Base-by-base conservation (phyloP, 2,329 filamentous ascomycete genomes). In the Aspergillus niger region DNA sequence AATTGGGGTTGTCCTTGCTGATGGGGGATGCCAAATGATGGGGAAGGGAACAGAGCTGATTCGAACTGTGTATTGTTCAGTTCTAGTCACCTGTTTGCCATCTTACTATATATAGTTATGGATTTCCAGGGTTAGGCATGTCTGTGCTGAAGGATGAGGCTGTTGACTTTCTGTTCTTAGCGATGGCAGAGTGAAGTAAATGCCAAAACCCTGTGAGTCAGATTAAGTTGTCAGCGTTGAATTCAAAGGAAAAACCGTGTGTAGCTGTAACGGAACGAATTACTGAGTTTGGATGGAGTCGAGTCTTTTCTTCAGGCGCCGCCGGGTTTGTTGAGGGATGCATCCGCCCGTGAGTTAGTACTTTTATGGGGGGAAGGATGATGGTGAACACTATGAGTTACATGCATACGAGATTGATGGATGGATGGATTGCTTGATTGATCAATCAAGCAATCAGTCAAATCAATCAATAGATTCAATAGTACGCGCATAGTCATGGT, bases 1-100 rank as follows among this genome's bases (percentile, higher is more conserved):
- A 47, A 55, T 55, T 55, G 53, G 39, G 53, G 39, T 32, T 10
- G 30, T 55, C 30, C 41, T 55, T 55, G 53, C 53, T 55, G 53
- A 55, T 55, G 43, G 26, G 24, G 32, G 11, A 36, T 36, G 32
- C 32, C 32, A 36, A 36, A 15, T 36, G 10, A 36, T 36, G 32
- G 32, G 32, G 32, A 36, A 30, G 28, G 28, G 11, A 11, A 30
- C 28, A 2, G 3, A 30, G 28, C 28, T 30, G 32, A 13, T 2
- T 36, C 5, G 11, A 13, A 36, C 10, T 2, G 1, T 36, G 32
- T 36, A 15, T 36, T 36, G 1, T 5, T 13, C 1, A 36, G 32
- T 36, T 13, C 32, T 36, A 36, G 32, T 50, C 26, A 17, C 26
- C 47, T 17, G 26, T 28, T 30, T 17, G 30, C 47, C 30, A 50